Evolutionary conservation across 2,329 filamentous ascomycete genomes (phyloP).

Genomic region (Colletotrichum sp.): DNA sequence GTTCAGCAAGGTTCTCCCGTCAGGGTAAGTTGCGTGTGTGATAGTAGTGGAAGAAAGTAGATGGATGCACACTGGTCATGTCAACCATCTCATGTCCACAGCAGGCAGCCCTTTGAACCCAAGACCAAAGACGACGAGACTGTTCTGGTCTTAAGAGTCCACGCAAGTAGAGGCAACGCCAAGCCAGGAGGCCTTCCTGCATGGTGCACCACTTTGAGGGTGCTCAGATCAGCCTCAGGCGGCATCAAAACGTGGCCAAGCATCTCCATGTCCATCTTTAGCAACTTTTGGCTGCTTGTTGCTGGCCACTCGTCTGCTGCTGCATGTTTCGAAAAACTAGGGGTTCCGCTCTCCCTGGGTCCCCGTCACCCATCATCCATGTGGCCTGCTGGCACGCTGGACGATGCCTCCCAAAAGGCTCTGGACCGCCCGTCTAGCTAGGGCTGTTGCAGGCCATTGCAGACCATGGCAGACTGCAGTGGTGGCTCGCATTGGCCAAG

Average conservation of each 20-base stretch:
- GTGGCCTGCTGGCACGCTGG: neutral
- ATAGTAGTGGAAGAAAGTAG: neutral
- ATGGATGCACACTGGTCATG: neutral
- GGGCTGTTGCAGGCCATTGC: neutral
- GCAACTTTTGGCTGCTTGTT: neutral
- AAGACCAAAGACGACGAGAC: neutral
- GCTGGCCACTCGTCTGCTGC: neutral
- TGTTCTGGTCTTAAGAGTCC: neutral
- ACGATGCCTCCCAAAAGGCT: neutral
- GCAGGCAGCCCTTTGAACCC: neutral
- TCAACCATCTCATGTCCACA: neutral
- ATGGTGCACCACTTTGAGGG: neutral
- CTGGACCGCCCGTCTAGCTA: neutral
- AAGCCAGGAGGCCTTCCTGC: constrained; percentile 11
- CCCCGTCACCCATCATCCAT: neutral
- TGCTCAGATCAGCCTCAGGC: constrained; percentile 20
- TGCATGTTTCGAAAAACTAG: constrained; percentile 18
- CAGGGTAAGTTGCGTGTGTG: neutral
- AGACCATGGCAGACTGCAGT: neutral
- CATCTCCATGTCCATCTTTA: constrained; percentile 19
- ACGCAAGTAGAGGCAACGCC: neutral
- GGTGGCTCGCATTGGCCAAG: neutral
- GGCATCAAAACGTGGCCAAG: constrained; percentile 19
- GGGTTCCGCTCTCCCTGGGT: constrained; percentile 7
- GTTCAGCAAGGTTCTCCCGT: neutral